Base-by-base conservation (phyloP, 2,329 filamentous ascomycete genomes). In the Diaporthe capsici region DNA sequence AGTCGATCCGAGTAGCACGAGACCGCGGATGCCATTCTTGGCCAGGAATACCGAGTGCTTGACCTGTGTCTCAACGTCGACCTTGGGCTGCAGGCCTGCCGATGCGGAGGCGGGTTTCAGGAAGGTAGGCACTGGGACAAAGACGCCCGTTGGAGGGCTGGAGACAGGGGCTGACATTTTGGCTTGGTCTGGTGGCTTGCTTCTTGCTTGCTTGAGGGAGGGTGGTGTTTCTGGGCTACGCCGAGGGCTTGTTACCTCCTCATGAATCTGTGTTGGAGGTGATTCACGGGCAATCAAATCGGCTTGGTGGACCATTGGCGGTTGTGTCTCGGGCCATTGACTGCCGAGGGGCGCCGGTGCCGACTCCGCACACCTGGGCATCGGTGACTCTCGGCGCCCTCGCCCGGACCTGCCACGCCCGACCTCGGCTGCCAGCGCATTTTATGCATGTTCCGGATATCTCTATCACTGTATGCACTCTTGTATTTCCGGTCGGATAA, bases 41-140 rank as follows among this genome's bases (percentile, higher is more conserved):
- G 91, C 91, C 51, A 93, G 88, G 80, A 90, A 91, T 9, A 93
- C 80, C 13, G 87, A 87, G 85, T 93, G 91, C 39, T 86, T 84
- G 34, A 86, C 85, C 80, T 93, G 92, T 0, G 90, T 87, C 63
- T 88, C 84, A 75, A 91, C 83, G 79, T 93, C 91, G 70, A 93
- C 84, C 9, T 88, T 85, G 37, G 90, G 84, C 63, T 88, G 86
- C 61, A 87, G 81, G 9, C 85, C 79, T 63, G 86, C 83, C 76
- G 86, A 87, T 65, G 84, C 81, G 42, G 86, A 81, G 7, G 85
- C 80, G 65, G 80, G 85, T 79, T 83, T 87, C 85, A 92, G 93
- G 86, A 93, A 93, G 68, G 92, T 93, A 8, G 91, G 91, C 58
- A 92, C 87, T 58, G 90, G 90, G 75, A 91, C 90, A 80, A 89